Evolutionary conservation across 306 rosid species (phyloP).

Genomic region (Medicago arabica): DNA sequence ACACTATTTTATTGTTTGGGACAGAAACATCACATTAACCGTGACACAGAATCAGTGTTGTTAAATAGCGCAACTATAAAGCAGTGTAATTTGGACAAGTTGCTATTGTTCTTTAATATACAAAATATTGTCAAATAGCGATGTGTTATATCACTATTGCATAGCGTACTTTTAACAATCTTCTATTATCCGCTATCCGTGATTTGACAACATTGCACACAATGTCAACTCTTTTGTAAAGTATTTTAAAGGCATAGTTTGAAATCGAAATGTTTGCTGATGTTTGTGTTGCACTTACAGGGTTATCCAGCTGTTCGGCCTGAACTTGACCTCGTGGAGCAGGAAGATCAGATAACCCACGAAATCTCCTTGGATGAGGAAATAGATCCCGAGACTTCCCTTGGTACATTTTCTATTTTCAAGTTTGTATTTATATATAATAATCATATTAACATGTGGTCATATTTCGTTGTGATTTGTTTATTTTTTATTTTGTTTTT

Average conservation of each 20-base stretch:
- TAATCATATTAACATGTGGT: conserved; percentile 23
- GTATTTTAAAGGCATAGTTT: conserved; percentile 10
- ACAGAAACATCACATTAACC: conserved; percentile 3
- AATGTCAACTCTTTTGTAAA: conserved; percentile 17
- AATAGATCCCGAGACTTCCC: conserved; percentile 52
- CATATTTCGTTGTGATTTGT: conserved; percentile 18
- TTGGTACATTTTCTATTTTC: conserved; percentile 39
- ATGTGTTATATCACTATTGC: too few species aligned
- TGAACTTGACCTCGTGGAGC: conserved; percentile 59
- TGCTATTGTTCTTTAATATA: too few species aligned
- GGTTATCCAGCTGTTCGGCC: conserved; percentile 59
- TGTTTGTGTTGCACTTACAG: conserved; percentile 38
- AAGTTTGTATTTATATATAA: conserved; percentile 19
- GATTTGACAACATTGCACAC: too few species aligned
- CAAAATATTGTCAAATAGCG: too few species aligned
- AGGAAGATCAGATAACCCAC: conserved; percentile 58
- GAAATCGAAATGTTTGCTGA: conserved; percentile 3
- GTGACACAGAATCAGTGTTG: not conserved
- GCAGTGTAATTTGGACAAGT: too few species aligned
- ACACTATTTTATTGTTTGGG: not conserved
- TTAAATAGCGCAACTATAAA: too few species aligned
- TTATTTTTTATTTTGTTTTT: conserved; percentile 22
- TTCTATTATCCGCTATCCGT: too few species aligned
- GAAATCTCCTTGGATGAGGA: conserved; percentile 56
- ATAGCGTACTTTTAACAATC: too few species aligned